These are phyloP conservation scores for Pulveroboletus ravenelii DNA, from an alignment of 768 basidiomycete species.

Conservation along the genomic window DNA sequence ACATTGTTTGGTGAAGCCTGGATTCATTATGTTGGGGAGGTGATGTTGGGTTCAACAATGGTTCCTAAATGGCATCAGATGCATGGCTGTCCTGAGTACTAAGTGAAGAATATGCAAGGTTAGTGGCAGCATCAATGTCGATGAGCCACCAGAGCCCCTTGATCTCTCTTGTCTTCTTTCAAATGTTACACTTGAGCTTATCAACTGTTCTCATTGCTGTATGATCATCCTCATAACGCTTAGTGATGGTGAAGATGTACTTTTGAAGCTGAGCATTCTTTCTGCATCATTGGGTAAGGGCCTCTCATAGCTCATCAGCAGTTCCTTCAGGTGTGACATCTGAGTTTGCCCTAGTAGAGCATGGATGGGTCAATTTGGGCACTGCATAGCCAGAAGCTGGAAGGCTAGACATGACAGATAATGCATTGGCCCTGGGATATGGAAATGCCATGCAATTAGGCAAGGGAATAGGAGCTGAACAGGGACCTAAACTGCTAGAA, in stretches of 20 bases:
- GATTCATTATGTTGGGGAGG: background rate
- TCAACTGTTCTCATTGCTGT: slow-evolving; percentile 48
- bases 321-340: slow-evolving; percentile 31
- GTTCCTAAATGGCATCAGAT: too few species aligned
- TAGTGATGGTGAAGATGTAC: slow-evolving; percentile 48
- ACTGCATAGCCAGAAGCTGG: slow-evolving; percentile 16
- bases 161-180: too few species aligned
- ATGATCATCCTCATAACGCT: slow-evolving; percentile 51
- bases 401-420: slow-evolving; percentile 30
- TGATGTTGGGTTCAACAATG: slow-evolving; percentile 2
- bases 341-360: slow-evolving; percentile 23
- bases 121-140: too few species aligned
- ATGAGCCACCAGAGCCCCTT: too few species aligned
- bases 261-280: slow-evolving; percentile 52
- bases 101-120: too few species aligned
- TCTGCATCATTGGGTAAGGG: slow-evolving; percentile 43
- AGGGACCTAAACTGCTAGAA: slow-evolving; percentile 3
- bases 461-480: slow-evolving; percentile 14
- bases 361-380: slow-evolving; percentile 15
- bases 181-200: slow-evolving; percentile 48
- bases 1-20: slow-evolving; percentile 1
- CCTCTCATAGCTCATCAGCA: slow-evolving; percentile 46
- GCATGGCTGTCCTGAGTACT: too few species aligned
- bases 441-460: slow-evolving; percentile 21
- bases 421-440: slow-evolving; percentile 30